Percentiles rank a stretch among this genome's conserved stretches.
Conservation (phyloP, 305 asterid species). For the Fraxinus nigra region DNA sequence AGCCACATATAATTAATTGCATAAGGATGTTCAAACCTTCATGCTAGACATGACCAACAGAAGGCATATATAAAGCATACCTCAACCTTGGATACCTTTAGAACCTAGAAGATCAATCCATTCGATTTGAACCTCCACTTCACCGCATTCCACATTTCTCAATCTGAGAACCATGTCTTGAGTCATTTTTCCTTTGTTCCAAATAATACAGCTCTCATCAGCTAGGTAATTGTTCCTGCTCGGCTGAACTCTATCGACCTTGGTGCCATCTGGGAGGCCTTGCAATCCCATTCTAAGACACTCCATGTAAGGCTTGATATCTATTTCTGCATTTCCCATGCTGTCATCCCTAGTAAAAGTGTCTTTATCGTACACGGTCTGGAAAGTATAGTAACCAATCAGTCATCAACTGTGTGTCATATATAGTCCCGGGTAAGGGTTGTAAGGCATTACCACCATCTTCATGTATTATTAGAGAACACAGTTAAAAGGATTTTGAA, state of each 20-base stretch:
- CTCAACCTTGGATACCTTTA: slow-evolving; percentile 11
- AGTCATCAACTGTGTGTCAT: background rate
- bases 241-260: slow-evolving; percentile 28
- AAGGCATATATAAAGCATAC: background rate
- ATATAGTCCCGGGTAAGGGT: background rate
- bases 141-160: slow-evolving; percentile 35
- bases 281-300: slow-evolving; percentile 27
- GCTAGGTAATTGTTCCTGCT: slow-evolving; percentile 29
- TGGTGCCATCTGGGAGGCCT: slow-evolving; percentile 27
- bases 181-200: slow-evolving; percentile 31
- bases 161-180: slow-evolving; percentile 37
- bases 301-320: slow-evolving; percentile 29
- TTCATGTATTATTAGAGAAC: background rate
- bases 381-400: slow-evolving; percentile 5
- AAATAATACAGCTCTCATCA: slow-evolving; percentile 35
- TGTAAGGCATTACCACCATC: background rate
- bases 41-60: background rate
- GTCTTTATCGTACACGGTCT: slow-evolving; percentile 40
- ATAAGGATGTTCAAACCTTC: background rate
- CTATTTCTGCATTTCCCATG: slow-evolving; percentile 44
- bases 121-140: slow-evolving; percentile 33
- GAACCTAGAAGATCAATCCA: slow-evolving; percentile 37
- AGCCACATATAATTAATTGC: background rate
- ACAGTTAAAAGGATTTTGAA: background rate
- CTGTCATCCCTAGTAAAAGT: slow-evolving; percentile 37